Percentiles rank a stretch among this genome's conserved stretches.
These are phyloP conservation scores for Lentinula sp. DNA, from an alignment of 768 basidiomycete genomes.

Conservation along the genomic window DNA sequence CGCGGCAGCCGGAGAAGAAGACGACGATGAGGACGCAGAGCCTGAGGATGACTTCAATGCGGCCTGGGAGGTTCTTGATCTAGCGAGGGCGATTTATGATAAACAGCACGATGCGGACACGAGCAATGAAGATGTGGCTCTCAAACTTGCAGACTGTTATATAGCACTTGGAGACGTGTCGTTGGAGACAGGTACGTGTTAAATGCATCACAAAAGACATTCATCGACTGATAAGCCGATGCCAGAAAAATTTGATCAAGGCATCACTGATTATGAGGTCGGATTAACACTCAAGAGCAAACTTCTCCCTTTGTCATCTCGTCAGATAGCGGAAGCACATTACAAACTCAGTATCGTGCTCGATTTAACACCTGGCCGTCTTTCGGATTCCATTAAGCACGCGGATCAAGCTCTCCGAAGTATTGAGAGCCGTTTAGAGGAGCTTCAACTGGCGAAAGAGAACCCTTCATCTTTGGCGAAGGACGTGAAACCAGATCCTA, in stretches of 20 bases:
- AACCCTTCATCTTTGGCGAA: conserved; percentile 10
- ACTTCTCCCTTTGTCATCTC: conserved; percentile 80
- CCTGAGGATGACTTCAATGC: conserved; percentile 98
- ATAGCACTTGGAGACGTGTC: conserved; percentile 94
- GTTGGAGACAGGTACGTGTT: conserved; percentile 80
- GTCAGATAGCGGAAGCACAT: conserved; percentile 90
- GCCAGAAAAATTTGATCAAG: conserved; percentile 93
- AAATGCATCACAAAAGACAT: not conserved
- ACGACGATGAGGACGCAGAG: conserved; percentile 62
- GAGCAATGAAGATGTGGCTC: conserved; percentile 54
- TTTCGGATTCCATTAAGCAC: conserved; percentile 76
- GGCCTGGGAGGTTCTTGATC: conserved; percentile 96
- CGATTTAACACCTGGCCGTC: conserved; percentile 81
- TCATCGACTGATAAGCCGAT: conserved; percentile 4
- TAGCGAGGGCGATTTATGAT: conserved; percentile 82
- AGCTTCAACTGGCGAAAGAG: conserved; percentile 43
- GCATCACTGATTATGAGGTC: conserved; percentile 79
- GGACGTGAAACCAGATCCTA: conserved; percentile 33
- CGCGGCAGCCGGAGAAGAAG: conserved; percentile 32
- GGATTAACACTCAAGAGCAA: conserved; percentile 68
- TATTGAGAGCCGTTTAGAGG: conserved; percentile 62
- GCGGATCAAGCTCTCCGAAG: conserved; percentile 77
- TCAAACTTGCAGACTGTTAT: conserved; percentile 89
- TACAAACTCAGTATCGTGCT: conserved; percentile 93
- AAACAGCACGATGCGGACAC: conserved; percentile 47